These are phyloP conservation scores for Chrysosporium queenslandicum DNA, from an alignment of 2,329 filamentous ascomycete genomes.

Conservation along the genomic window DNA sequence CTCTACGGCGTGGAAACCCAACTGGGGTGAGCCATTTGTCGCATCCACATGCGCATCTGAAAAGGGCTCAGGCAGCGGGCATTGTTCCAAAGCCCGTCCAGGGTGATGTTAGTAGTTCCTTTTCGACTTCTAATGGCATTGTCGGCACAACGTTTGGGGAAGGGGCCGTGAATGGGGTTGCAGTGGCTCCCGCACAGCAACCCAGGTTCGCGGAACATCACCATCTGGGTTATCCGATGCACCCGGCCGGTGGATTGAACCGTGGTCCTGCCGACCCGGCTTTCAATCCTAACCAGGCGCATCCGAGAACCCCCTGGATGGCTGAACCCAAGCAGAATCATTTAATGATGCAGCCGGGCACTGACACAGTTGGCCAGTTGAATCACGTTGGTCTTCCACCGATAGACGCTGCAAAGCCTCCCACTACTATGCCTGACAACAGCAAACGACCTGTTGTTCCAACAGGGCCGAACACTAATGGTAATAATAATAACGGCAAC, in stretches of 20 bases:
- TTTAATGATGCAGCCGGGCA: conserved; percentile 32
- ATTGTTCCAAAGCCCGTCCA: conserved; percentile 35
- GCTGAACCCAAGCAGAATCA: conserved; percentile 38
- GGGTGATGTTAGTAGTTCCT: conserved; percentile 38
- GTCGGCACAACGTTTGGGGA: conserved; percentile 36
- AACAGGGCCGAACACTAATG: conserved; percentile 49
- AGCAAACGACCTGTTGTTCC: conserved; percentile 47
- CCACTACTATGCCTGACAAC: conserved; percentile 27
- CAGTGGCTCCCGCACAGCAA: conserved; percentile 29
- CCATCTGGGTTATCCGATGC: conserved; percentile 36
- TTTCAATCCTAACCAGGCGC: conserved; percentile 29
- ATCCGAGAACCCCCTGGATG: conserved; percentile 35
- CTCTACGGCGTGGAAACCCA: conserved; percentile 87
- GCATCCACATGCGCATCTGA: conserved; percentile 80
- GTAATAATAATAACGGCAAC: conserved; percentile 24
- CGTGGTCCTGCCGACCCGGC: conserved; percentile 31
- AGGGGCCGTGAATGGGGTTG: conserved; percentile 35
- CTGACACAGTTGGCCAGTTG: conserved; percentile 34
- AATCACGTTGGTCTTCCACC: conserved; percentile 35
- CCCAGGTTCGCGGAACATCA: conserved; percentile 35
- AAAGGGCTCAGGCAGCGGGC: conserved; percentile 50
- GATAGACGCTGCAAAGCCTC: conserved; percentile 37
- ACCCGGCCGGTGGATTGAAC: conserved; percentile 34
- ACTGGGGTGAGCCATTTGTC: conserved; percentile 90
- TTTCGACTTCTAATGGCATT: conserved; percentile 36